Evolutionary conservation across 345 rosid species (phyloP).

Genomic region (Sisymbrium irio): DNA sequence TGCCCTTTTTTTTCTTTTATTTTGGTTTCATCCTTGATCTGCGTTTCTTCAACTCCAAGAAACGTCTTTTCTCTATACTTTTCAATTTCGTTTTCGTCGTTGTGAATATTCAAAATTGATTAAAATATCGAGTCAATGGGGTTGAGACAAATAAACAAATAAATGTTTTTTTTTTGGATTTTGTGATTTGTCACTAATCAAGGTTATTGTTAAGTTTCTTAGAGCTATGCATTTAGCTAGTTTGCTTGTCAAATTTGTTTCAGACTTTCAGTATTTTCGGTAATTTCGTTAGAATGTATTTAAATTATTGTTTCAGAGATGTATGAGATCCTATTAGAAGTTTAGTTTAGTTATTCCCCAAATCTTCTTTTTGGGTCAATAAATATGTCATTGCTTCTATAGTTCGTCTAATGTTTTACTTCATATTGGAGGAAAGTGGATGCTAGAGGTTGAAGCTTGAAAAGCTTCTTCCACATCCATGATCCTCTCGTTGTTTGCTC

Average conservation of each 20-base stretch:
- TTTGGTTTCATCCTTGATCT: neutral
- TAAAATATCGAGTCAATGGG: neutral
- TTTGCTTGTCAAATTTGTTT: neutral
- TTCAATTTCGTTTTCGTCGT: neutral
- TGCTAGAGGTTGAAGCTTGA: no score
- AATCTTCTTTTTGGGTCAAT: no score
- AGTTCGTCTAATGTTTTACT: no score
- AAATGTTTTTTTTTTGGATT: neutral
- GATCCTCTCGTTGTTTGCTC: no score
- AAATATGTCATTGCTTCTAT: no score
- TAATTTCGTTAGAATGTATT: no score
- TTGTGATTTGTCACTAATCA: neutral
- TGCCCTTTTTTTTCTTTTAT: neutral
- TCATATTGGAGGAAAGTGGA: no score
- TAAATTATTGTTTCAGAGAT: no score
- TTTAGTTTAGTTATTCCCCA: no score
- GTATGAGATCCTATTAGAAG: no score
- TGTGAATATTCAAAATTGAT: neutral
- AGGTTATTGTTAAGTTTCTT: neutral
- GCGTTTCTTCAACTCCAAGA: slow-evolving; percentile 14
- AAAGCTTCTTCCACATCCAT: no score
- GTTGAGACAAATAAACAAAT: neutral
- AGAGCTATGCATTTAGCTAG: neutral
- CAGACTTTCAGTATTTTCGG: no score
- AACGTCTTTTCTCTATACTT: neutral